phyloP scores from a whole-genome alignment of 2,329 filamentous ascomycete species.

The Xylaria sp. region DNA sequence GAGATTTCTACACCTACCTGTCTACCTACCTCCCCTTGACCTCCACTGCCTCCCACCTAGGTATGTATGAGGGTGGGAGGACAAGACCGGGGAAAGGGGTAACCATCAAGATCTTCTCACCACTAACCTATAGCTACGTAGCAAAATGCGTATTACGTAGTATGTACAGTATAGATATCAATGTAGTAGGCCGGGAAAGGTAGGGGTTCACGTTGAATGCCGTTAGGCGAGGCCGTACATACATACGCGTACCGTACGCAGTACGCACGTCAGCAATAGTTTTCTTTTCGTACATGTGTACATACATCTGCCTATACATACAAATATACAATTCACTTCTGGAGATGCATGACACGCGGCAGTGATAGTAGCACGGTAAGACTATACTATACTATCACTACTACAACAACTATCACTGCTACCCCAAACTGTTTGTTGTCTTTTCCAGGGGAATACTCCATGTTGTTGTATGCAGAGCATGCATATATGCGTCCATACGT shows the following conservation, averaged over 20 bases:
- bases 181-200: constrained; percentile 1
- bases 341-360: constrained; percentile 10
- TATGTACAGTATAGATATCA: neutral
- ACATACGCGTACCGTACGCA: constrained; percentile 22
- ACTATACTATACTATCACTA: constrained; percentile 19
- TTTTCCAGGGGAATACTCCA: constrained; percentile 16
- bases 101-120: constrained; percentile 1
- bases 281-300: constrained; percentile 9
- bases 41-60: neutral
- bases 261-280: constrained; percentile 33
- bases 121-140: constrained; percentile 14
- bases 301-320: constrained; percentile 3
- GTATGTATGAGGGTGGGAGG: neutral
- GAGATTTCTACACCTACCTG: constrained; percentile 5
- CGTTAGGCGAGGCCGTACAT: constrained; percentile 30
- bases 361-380: constrained; percentile 20
- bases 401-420: constrained; percentile 3
- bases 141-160: constrained; percentile 1
- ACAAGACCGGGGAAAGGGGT: constrained; percentile 7
- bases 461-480: constrained; percentile 28
- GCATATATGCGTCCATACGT: constrained; percentile 25
- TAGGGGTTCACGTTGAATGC: constrained; percentile 19
- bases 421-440: constrained; percentile 24
- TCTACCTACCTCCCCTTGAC: neutral
- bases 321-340: constrained; percentile 10